Percentiles rank a stretch among this genome's conserved stretches.
These are phyloP conservation scores for Monilinia polystroma DNA, from an alignment of 2,329 filamentous ascomycete genomes.

Conservation along the genomic window DNA sequence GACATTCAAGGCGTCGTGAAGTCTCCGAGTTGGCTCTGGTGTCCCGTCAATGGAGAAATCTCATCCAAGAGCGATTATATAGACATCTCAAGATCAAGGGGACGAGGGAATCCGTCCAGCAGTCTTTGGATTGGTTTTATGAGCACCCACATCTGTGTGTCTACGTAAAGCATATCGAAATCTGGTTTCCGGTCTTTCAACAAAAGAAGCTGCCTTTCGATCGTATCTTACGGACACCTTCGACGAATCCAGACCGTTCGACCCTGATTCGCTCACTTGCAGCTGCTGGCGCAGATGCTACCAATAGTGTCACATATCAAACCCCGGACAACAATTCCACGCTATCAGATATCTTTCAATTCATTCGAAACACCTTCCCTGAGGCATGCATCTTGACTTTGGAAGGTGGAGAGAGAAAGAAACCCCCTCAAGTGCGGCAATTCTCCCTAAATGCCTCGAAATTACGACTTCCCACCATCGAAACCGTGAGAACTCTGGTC, in stretches of 20 bases:
- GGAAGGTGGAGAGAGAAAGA: conserved; percentile 75
- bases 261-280: conserved; percentile 37
- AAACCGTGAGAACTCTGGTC: conserved; percentile 63
- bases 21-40: conserved; percentile 66
- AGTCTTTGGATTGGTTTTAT: conserved; percentile 61
- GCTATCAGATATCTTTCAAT: conserved; percentile 66
- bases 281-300: conserved; percentile 40
- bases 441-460: conserved; percentile 41
- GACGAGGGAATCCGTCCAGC: conserved; percentile 59
- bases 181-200: conserved; percentile 73
- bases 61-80: conserved; percentile 72
- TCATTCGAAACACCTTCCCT: conserved; percentile 56
- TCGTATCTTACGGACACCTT: conserved; percentile 34
- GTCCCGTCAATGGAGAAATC: conserved; percentile 59
- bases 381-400: conserved; percentile 66
- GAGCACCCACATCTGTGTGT: conserved; percentile 56
- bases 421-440: conserved; percentile 65
- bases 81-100: conserved; percentile 75
- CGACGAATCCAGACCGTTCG: conserved; percentile 34
- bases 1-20: conserved; percentile 65
- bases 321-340: conserved; percentile 66
- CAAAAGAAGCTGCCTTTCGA: conserved; percentile 38
- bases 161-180: conserved; percentile 70
- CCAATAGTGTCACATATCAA: conserved; percentile 58
- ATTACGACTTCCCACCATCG: conserved; percentile 36